Conservation (phyloP, 257 asterid genomes). For the Solanum habrochaites region DNA sequence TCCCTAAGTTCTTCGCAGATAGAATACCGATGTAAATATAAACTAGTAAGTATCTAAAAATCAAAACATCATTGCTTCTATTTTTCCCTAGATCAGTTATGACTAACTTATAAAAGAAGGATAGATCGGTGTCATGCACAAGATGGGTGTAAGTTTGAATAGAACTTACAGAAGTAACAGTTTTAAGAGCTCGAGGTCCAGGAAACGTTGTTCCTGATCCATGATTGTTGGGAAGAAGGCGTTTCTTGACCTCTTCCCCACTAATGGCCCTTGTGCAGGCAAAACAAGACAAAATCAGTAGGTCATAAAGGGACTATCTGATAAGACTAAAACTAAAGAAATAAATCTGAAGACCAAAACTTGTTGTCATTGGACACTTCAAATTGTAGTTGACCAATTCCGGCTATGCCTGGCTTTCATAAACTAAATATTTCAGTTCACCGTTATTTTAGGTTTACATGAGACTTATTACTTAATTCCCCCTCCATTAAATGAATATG, state of each 20-base stretch:
- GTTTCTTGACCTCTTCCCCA: conserved; percentile 87
- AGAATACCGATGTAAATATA: background rate
- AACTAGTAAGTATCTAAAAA: background rate
- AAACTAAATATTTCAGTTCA: background rate
- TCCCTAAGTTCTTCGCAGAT: conserved; percentile 76
- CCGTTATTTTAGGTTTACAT: background rate
- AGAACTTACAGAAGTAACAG: conserved; percentile 38
- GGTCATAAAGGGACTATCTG: background rate
- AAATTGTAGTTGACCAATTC: background rate
- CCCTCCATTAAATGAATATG: background rate
- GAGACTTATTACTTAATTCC: background rate
- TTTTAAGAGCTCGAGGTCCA: conserved; percentile 76
- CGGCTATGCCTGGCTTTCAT: background rate
- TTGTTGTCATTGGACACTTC: background rate
- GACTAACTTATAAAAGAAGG: background rate
- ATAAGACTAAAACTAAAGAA: background rate
- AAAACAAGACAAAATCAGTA: background rate
- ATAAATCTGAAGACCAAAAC: background rate
- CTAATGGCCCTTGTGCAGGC: conserved; percentile 49
- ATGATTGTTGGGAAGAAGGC: conserved; percentile 92
- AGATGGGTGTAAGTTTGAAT: background rate
- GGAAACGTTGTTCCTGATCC: conserved; percentile 96
- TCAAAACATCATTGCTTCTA: background rate
- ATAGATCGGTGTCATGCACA: background rate
- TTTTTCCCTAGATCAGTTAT: background rate